Conservation (phyloP, 495 filamentous ascomycete species). For the Articulospora tetracladia region DNA sequence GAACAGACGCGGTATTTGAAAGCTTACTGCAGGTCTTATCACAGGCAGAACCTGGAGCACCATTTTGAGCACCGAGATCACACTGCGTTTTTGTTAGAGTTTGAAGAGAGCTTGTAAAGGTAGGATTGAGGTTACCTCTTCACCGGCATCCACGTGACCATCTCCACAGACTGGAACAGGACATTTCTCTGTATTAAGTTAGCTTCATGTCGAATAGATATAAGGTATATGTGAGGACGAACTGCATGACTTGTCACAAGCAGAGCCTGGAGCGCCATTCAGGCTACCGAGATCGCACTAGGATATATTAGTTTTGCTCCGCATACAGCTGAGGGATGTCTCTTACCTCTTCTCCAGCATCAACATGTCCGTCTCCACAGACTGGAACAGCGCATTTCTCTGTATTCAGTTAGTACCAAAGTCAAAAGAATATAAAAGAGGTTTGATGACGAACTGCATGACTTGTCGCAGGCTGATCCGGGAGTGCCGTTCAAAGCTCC, state of each 20-base stretch:
- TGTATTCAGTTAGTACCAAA: no score
- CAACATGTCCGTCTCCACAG: background rate
- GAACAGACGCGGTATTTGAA: no score
- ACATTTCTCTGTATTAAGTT: no score
- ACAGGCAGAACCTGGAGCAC: no score
- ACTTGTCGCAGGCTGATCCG: background rate
- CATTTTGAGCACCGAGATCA: background rate
- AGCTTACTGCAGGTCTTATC: constrained; percentile 4
- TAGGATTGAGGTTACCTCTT: constrained; percentile 1
- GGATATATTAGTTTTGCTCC: background rate
- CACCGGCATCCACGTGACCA: background rate
- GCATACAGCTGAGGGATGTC: background rate
- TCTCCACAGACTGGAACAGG: no score
- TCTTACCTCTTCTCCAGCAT: background rate
- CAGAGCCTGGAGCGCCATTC: background rate
- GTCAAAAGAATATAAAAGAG: no score
- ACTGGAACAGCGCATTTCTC: background rate
- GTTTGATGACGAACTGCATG: background rate
- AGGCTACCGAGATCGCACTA: background rate
- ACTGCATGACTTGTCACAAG: background rate
- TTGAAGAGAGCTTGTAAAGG: no score
- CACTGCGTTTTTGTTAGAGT: no score
- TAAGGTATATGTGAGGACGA: no score
- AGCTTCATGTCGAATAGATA: no score
- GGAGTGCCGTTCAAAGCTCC: background rate